phyloP scores from a whole-genome alignment of 768 basidiomycete genomes.

The Pulveroboletus sp. region DNA sequence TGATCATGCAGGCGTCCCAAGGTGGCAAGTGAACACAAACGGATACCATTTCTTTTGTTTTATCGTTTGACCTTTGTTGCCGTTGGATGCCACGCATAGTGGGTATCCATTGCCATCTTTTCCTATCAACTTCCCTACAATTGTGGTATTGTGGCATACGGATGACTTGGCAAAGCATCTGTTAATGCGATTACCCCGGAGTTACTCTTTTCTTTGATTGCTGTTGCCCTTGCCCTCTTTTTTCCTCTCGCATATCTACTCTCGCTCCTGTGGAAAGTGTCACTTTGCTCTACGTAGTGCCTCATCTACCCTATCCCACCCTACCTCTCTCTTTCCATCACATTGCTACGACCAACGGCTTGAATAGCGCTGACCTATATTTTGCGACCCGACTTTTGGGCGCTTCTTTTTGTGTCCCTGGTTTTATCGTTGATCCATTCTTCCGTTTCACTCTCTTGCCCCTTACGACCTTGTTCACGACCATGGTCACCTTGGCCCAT shows the following conservation, averaged over 20 bases:
- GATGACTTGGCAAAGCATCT: not conserved
- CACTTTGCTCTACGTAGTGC: slow-evolving; percentile 1
- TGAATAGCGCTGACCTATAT: slow-evolving; percentile 4
- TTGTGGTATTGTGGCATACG: not conserved
- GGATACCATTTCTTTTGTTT: not conserved
- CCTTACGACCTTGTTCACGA: slow-evolving; percentile 11
- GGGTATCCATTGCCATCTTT: not conserved
- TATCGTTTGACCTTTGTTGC: not conserved
- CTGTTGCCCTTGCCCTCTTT: not conserved
- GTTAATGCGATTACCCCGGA: not conserved
- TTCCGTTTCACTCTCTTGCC: not conserved
- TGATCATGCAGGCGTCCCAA: slow-evolving; percentile 28
- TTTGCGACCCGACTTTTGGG: not conserved
- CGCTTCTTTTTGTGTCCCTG: not conserved
- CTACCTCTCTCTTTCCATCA: not conserved
- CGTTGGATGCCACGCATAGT: not conserved
- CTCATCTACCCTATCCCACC: not conserved
- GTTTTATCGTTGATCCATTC: not conserved
- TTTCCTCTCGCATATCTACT: slow-evolving; percentile 11
- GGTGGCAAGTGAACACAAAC: slow-evolving; percentile 20
- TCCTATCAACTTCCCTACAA: not conserved
- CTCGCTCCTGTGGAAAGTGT: slow-evolving; percentile 8
- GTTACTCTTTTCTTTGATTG: slow-evolving; percentile 1
- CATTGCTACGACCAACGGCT: slow-evolving; percentile 6
- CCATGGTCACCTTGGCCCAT: not conserved